Conservation (phyloP, 306 rosid species). For the Abrus pulchellus region DNA sequence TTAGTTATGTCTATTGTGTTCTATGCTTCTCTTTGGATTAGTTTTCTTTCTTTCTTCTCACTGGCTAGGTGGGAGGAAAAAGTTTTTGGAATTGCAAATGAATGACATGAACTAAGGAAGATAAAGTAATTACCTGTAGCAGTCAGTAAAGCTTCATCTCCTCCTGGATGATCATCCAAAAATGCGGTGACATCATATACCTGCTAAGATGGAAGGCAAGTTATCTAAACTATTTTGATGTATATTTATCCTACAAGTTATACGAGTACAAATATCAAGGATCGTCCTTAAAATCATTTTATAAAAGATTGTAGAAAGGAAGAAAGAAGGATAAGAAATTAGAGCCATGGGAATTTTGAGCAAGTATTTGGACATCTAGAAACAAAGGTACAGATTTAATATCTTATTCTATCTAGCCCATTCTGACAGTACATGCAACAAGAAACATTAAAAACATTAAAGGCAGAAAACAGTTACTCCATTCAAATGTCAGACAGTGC, state of each 20-base stretch:
- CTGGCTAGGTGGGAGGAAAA: constrained; percentile 10
- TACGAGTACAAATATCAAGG: constrained; percentile 14
- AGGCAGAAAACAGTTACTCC: background rate
- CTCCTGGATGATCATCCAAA: constrained; percentile 96
- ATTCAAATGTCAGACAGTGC: constrained; percentile 11
- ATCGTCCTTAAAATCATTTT: background rate
- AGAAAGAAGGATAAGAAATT: background rate
- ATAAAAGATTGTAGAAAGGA: background rate
- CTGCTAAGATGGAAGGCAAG: constrained; percentile 53
- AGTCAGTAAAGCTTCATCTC: constrained; percentile 83
- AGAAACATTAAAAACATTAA: too few species aligned
- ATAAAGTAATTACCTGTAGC: constrained; percentile 70
- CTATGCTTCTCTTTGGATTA: background rate
- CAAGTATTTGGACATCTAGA: constrained; percentile 10
- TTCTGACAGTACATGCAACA: background rate
- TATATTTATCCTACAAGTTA: background rate
- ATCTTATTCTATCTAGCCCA: constrained; percentile 2
- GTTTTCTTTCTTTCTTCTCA: background rate
- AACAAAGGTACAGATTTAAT: background rate
- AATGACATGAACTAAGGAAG: background rate
- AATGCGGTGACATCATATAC: constrained; percentile 89
- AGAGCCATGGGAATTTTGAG: background rate
- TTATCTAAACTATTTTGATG: background rate
- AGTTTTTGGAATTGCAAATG: background rate
- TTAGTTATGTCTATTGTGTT: constrained; percentile 22